A percentile compares a stretch with the other conserved stretches of the same genome.
phyloP scores from a whole-genome alignment of 148 eudicot species.

The Chenopodium berlandieri region DNA sequence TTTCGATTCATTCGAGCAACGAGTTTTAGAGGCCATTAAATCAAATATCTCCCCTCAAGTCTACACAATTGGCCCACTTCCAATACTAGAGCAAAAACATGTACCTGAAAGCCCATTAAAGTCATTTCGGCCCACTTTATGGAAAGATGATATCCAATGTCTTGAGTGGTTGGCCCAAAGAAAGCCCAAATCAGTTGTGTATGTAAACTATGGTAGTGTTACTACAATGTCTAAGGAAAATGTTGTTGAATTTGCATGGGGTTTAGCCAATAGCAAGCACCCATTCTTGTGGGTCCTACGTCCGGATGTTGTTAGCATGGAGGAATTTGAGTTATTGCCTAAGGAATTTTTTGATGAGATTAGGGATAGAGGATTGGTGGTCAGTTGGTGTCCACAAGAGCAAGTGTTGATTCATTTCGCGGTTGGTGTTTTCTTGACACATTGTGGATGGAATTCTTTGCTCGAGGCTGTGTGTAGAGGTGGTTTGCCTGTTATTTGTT shows the following conservation, averaged over 20 bases:
- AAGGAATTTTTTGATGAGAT: conserved; percentile 13
- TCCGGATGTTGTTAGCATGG: conserved; percentile 14
- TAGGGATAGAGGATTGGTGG: conserved; percentile 17
- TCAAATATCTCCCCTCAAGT: neutral
- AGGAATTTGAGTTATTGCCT: conserved; percentile 16
- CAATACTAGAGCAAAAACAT: neutral
- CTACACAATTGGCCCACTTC: conserved; percentile 26
- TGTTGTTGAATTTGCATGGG: conserved; percentile 31
- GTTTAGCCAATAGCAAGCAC: conserved; percentile 24
- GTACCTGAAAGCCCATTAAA: neutral
- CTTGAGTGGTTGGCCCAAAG: conserved; percentile 22
- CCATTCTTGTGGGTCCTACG: conserved; percentile 29
- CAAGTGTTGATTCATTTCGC: conserved; percentile 23
- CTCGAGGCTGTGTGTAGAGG: conserved; percentile 20
- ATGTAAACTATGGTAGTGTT: conserved; percentile 23
- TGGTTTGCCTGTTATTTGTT: conserved; percentile 33
- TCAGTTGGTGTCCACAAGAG: conserved; percentile 27
- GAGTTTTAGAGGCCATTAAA: conserved; percentile 7
- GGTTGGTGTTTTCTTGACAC: conserved; percentile 27
- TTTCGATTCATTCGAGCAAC: conserved; percentile 24
- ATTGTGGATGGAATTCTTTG: conserved; percentile 42
- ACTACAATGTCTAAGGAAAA: conserved; percentile 14
- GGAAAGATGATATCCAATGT: conserved; percentile 27
- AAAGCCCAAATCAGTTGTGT: conserved; percentile 24
- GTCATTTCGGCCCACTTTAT: conserved; percentile 21